These are phyloP conservation scores for Sporothrix dimorphospora DNA, from an alignment of 2,329 filamentous ascomycete genomes.

Conservation along the genomic window DNA sequence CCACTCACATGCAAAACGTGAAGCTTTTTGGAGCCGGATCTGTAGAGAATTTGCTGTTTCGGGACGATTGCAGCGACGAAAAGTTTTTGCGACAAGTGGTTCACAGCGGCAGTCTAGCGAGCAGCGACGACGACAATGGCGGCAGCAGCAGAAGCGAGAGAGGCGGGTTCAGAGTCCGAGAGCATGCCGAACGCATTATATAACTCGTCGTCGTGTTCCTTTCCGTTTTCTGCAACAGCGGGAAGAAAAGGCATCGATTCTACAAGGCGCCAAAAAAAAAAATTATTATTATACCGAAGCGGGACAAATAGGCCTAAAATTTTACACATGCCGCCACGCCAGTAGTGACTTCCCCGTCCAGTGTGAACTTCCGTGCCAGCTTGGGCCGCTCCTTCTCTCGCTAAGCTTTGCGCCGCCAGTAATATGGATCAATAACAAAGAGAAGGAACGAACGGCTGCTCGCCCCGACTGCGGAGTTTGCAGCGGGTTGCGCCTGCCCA, in stretches of 20 bases:
- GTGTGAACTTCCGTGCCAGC: constrained; percentile 3
- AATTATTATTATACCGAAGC: constrained; percentile 25
- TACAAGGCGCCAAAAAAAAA: constrained; percentile 24
- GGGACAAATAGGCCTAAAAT: constrained; percentile 24
- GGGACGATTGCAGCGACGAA: constrained; percentile 2
- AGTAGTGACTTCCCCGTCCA: neutral
- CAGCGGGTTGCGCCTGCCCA: neutral
- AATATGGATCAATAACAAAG: constrained; percentile 13
- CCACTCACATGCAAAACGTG: constrained; percentile 15
- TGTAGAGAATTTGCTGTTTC: constrained; percentile 19
- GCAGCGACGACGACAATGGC: constrained; percentile 14
- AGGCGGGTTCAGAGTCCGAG: constrained; percentile 6
- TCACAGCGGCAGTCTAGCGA: neutral
- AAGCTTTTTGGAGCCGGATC: constrained; percentile 21
- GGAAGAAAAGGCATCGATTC: constrained; percentile 12
- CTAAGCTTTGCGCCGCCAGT: neutral
- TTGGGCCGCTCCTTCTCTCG: constrained; percentile 4
- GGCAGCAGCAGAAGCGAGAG: constrained; percentile 10
- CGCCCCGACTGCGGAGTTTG: constrained; percentile 12
- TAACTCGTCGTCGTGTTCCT: constrained; percentile 13
- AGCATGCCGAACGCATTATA: constrained; percentile 23
- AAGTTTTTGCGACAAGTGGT: neutral
- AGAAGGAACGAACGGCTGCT: neutral
- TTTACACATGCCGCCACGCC: neutral
- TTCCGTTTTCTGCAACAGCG: constrained; percentile 13